Percentiles rank a stretch among this genome's conserved stretches.
Evolutionary conservation across 2,329 filamentous ascomycete species (phyloP).

Genomic region (Apiospora saccharicola): DNA sequence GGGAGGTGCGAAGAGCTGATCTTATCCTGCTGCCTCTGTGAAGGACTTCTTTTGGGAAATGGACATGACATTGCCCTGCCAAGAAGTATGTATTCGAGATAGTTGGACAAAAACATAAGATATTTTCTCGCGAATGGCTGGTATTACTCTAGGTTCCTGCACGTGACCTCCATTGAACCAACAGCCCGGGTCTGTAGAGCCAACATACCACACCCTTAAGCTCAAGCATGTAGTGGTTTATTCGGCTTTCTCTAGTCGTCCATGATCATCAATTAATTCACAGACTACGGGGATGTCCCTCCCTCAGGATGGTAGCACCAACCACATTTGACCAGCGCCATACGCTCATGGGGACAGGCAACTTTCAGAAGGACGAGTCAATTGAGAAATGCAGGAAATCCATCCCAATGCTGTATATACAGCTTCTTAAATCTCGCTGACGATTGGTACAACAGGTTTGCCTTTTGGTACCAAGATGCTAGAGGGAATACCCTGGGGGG

Average conservation of each 20-base stretch:
- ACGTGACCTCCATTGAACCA: not conserved
- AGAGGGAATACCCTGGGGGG: not conserved
- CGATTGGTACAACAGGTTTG: not conserved
- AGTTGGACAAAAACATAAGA: not conserved
- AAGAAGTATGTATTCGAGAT: too few relatives aligned
- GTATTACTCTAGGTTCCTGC: not conserved
- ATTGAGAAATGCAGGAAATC: not conserved
- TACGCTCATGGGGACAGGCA: not conserved
- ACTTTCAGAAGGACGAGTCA: not conserved
- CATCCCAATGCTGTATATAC: not conserved
- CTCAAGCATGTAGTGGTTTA: not conserved
- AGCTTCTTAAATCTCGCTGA: not conserved
- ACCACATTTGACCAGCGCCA: not conserved
- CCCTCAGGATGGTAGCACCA: not conserved
- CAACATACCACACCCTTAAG: not conserved
- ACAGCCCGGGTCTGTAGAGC: not conserved
- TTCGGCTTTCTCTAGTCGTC: too few relatives aligned
- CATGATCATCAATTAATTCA: not conserved
- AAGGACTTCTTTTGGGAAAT: too few relatives aligned
- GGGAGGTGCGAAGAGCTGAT: too few relatives aligned
- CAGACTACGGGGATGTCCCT: not conserved
- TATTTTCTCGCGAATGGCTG: not conserved
- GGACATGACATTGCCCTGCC: too few relatives aligned
- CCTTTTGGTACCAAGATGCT: not conserved
- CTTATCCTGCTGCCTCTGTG: too few relatives aligned